Conservation (phyloP, 441 rosid genomes). For the Mallotus japonicus region DNA sequence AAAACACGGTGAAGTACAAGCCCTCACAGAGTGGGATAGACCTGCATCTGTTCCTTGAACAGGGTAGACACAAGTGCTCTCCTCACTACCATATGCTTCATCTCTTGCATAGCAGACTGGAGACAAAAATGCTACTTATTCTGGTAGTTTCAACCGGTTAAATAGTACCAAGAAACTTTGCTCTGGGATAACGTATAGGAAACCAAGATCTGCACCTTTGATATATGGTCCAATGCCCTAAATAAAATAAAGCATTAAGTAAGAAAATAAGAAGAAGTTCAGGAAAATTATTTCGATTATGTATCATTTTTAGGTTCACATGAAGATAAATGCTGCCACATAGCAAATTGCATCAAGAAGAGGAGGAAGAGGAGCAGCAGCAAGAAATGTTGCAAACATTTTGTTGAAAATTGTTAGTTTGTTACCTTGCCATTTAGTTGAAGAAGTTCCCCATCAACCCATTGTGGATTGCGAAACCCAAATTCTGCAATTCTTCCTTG, state of each 20-base stretch:
- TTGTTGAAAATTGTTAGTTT: neutral
- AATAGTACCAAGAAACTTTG: conserved; percentile 90
- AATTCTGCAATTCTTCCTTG: conserved; percentile 90
- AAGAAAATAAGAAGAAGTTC: neutral
- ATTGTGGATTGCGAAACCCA: conserved; percentile 72
- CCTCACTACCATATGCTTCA: neutral
- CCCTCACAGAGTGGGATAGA: neutral
- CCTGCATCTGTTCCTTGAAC: neutral
- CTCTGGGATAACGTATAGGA: conserved; percentile 74
- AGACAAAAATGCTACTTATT: conserved; percentile 29
- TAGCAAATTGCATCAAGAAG: neutral
- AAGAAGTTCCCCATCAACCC: conserved; percentile 92
- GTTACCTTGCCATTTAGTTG: conserved; percentile 86
- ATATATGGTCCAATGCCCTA: conserved; percentile 78
- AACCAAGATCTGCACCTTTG: conserved; percentile 89
- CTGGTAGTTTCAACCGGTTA: conserved; percentile 75
- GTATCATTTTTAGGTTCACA: too few relatives aligned
- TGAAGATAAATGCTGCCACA: neutral
- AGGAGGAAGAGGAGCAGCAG: neutral
- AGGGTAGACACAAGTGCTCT: conserved; percentile 5
- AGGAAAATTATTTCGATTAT: neutral
- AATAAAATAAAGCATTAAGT: neutral
- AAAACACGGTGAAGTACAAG: neutral
- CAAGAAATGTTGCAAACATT: neutral
- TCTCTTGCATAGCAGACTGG: neutral